These are phyloP conservation scores for Parachaetomium inaequale DNA, from an alignment of 495 filamentous ascomycete species.

Conservation along the genomic window DNA sequence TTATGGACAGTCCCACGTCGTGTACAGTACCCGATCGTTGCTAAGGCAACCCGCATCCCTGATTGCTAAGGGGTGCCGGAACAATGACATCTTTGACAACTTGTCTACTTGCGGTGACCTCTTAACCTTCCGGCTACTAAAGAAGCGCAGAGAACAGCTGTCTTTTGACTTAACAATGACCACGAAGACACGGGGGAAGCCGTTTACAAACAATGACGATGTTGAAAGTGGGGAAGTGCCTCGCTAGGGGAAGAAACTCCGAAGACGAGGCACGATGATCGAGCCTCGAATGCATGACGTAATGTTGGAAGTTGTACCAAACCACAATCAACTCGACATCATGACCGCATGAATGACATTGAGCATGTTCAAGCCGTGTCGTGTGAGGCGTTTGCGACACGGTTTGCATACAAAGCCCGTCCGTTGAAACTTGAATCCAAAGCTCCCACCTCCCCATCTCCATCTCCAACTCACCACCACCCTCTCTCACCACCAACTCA, in stretches of 20 bases:
- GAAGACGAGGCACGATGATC: not conserved
- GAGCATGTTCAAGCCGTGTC: no score
- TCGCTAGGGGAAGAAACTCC: no score
- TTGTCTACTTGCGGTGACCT: not conserved
- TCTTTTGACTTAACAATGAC: not conserved
- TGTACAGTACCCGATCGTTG: not conserved
- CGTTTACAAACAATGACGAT: not conserved
- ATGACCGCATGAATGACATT: not conserved
- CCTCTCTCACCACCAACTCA: not conserved
- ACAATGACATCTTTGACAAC: not conserved
- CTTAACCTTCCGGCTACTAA: not conserved
- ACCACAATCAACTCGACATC: not conserved
- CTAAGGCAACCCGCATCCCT: not conserved
- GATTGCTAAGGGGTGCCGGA: not conserved
- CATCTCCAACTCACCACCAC: not conserved
- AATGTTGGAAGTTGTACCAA: not conserved
- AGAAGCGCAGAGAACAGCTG: not conserved
- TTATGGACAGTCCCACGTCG: no score
- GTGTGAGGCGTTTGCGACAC: no score
- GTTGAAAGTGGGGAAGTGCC: not conserved
- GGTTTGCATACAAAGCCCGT: no score
- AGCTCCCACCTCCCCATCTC: not conserved
- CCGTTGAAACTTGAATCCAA: no score
- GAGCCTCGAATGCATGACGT: not conserved
- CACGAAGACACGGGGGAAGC: not conserved